Evolutionary conservation across 2,329 filamentous ascomycete species (phyloP), one percentile per base, ranked within the genome.

Genomic region (Penicillium sp.): DNA sequence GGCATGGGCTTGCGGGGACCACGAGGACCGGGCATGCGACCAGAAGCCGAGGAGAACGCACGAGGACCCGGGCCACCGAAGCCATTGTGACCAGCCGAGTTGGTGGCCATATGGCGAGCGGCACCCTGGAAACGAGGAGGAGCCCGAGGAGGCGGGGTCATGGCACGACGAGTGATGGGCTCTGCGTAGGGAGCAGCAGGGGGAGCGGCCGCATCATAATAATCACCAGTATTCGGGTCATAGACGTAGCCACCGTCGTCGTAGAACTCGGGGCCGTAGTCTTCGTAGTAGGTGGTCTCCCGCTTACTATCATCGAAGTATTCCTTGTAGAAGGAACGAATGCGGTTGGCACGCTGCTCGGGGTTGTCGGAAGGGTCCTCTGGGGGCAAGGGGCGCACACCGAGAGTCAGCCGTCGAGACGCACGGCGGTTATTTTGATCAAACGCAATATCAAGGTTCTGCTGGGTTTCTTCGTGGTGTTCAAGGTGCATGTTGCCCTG

Each of bases 291-390:
- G 42, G 80, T 68, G 34, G 67, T 79, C 38, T 78, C 78, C 61
- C 74, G 67, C 73, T 87, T 90, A 60, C 82, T 86, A 43, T 97
- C 94, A 66, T 98, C 95, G 69, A 99, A 99, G 80, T 99, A 99
- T 74, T 99, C 95, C 81, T 97, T 97, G 82, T 99, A 99, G 81
- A 99, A 99, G 4, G 95, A 99, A 75, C 95, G 87, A 67, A 99
- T 99, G 59, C 95, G 88, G 81, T 97, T 98, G 64, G 95, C 95
- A 70, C 95, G 88, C 71, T 94, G 88, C 76, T 98, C 95, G 0
- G 95, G 92, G 73, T 97, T 94, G 73, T 98, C 95, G 3, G 88
- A 86, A 45, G 91, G 87, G 64, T 96, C 90, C 71, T 93, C 88
- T 38, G 92, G 91, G 5, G 95, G 95, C 63, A 99, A 83, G 22